Percentiles rank a stretch among this genome's conserved stretches.
Evolutionary conservation across 2,329 filamentous ascomycete species (phyloP).

Genomic region (Teratosphaeria zuluensis): DNA sequence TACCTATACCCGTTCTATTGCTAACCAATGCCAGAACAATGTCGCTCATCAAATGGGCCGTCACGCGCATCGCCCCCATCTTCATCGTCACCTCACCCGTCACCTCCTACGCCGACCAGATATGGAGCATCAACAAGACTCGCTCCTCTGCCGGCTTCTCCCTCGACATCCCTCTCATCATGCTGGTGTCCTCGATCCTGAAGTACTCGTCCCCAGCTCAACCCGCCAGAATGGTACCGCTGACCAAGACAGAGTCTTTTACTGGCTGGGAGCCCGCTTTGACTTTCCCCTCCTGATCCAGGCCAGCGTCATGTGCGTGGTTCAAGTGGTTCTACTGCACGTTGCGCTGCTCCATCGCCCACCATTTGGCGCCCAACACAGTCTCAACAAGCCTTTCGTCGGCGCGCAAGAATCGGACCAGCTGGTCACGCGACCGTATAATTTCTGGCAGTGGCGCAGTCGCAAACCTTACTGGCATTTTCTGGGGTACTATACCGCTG

Average conservation of each 20-base stretch:
- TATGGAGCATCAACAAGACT: slow-evolving; percentile 52
- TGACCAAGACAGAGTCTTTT: slow-evolving; percentile 43
- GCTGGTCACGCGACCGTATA: slow-evolving; percentile 52
- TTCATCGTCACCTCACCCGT: slow-evolving; percentile 52
- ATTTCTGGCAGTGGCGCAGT: slow-evolving; percentile 75
- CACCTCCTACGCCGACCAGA: slow-evolving; percentile 58
- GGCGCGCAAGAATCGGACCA: slow-evolving; percentile 36
- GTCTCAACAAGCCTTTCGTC: slow-evolving; percentile 49
- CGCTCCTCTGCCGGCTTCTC: slow-evolving; percentile 55
- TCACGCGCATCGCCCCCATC: slow-evolving; percentile 28
- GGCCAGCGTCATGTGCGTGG: slow-evolving; percentile 49
- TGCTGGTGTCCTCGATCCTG: slow-evolving; percentile 54
- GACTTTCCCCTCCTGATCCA: slow-evolving; percentile 50
- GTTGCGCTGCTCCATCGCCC: slow-evolving; percentile 51
- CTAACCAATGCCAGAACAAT: slow-evolving; percentile 18
- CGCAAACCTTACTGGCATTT: slow-evolving; percentile 74
- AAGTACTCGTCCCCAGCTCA: slow-evolving; percentile 36
- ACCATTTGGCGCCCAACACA: slow-evolving; percentile 25
- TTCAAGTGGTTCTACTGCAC: slow-evolving; percentile 51
- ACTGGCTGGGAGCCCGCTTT: slow-evolving; percentile 56
- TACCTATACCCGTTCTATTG: background rate
- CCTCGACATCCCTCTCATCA: slow-evolving; percentile 57
- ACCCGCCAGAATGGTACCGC: background rate
- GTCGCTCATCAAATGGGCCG: slow-evolving; percentile 23
- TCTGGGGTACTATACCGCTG: slow-evolving; percentile 55